These are phyloP conservation scores for Saxophila tyrrhenica DNA, from an alignment of 495 filamentous ascomycete genomes.

Conservation along the genomic window DNA sequence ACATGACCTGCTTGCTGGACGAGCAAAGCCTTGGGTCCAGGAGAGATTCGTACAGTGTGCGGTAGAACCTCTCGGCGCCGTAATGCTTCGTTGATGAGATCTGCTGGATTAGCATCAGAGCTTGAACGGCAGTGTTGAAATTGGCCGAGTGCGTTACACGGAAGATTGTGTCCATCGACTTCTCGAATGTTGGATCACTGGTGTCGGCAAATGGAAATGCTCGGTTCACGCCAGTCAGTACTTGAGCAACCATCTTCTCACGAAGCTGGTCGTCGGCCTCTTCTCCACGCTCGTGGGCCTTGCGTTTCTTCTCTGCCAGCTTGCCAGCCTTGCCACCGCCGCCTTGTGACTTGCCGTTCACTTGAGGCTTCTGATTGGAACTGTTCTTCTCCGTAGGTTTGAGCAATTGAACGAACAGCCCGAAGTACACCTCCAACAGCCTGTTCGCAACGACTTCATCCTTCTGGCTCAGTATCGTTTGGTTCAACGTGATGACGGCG, in stretches of 20 bases:
- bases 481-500: slow-evolving; percentile 89
- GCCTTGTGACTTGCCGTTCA: slow-evolving; percentile 39
- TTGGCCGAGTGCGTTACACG: slow-evolving; percentile 93
- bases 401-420: slow-evolving; percentile 64
- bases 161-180: slow-evolving; percentile 87
- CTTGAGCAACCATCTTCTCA: slow-evolving; percentile 81
- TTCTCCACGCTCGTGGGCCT: slow-evolving; percentile 44
- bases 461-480: slow-evolving; percentile 75
- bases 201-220: slow-evolving; percentile 84
- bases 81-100: slow-evolving; percentile 66
- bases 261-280: slow-evolving; percentile 54
- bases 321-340: slow-evolving; percentile 39
- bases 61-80: slow-evolving; percentile 79
- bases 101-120: slow-evolving; percentile 91
- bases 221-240: slow-evolving; percentile 89
- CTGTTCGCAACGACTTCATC: slow-evolving; percentile 74
- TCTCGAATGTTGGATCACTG: slow-evolving; percentile 60
- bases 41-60: slow-evolving; percentile 88
- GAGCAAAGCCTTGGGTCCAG: slow-evolving; percentile 76
- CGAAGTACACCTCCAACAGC: slow-evolving; percentile 81
- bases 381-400: slow-evolving; percentile 41
- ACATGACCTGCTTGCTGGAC: slow-evolving; percentile 90
- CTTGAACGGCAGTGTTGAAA: slow-evolving; percentile 96
- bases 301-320: slow-evolving; percentile 37
- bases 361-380: slow-evolving; percentile 17